Conservation (phyloP, 2,329 filamentous ascomycete genomes). For the Thelonectria discophora region DNA sequence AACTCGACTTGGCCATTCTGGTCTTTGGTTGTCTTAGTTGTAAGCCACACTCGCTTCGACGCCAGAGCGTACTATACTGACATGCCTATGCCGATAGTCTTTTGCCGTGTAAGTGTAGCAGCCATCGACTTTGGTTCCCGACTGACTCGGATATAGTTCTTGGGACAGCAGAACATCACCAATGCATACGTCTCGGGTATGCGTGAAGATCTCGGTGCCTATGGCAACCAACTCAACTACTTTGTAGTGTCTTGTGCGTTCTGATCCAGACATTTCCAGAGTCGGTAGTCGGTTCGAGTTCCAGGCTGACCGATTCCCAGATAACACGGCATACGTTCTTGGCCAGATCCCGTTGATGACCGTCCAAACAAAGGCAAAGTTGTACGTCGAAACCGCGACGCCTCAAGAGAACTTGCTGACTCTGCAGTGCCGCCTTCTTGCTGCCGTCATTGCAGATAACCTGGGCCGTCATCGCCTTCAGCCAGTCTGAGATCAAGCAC, state of each 20-base stretch:
- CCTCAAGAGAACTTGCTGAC: neutral
- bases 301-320: constrained; percentile 31
- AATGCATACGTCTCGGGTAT: constrained; percentile 51
- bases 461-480: constrained; percentile 42
- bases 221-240: constrained; percentile 46
- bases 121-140: neutral
- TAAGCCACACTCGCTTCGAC: constrained; percentile 22
- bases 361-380: constrained; percentile 39
- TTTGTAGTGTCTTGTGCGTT: constrained; percentile 35
- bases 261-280: constrained; percentile 28
- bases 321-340: constrained; percentile 27
- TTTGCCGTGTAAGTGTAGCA: neutral
- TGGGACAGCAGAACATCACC: constrained; percentile 38
- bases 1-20: constrained; percentile 40
- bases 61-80: neutral
- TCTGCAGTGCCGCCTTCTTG: constrained; percentile 31
- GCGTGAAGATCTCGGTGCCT: constrained; percentile 45
- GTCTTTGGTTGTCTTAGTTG: constrained; percentile 38
- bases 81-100: neutral
- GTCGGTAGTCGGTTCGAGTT: constrained; percentile 21
- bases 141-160: neutral
- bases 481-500: constrained; percentile 36
- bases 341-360: constrained; percentile 43
- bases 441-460: constrained; percentile 37
- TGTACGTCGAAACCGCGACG: constrained; percentile 25